phyloP scores from a whole-genome alignment of 371 early-diverging fungal species.

The Syncephalastrum contaminatum region DNA sequence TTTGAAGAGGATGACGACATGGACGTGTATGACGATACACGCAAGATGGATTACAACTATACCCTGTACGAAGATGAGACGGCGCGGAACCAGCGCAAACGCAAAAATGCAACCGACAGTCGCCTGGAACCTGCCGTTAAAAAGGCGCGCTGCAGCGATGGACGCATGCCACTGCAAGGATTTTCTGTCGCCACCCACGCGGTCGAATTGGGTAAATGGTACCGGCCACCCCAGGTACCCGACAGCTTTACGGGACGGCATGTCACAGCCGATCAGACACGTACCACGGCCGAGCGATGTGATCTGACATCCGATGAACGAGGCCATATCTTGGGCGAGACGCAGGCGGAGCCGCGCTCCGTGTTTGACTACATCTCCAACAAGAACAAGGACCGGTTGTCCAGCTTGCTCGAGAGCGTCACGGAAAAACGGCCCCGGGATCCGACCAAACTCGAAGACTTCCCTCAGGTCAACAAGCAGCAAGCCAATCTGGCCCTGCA shows the following conservation, averaged over 20 bases:
- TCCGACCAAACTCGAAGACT: constrained; percentile 36
- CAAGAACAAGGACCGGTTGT: constrained; percentile 67
- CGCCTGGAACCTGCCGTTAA: constrained; percentile 6
- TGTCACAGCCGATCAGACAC: constrained; percentile 9
- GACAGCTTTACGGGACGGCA: constrained; percentile 52
- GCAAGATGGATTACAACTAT: constrained; percentile 27
- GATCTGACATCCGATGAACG: constrained; percentile 64
- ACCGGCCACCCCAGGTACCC: constrained; percentile 59
- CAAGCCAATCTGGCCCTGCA: constrained; percentile 72
- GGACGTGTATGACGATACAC: constrained; percentile 33
- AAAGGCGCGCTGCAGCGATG: constrained; percentile 48
- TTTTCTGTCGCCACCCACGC: constrained; percentile 49
- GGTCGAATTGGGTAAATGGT: constrained; percentile 55
- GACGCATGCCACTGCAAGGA: constrained; percentile 56
- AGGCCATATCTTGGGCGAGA: constrained; percentile 70
- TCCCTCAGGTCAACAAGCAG: constrained; percentile 59
- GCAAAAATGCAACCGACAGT: background rate
- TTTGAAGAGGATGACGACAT: constrained; percentile 58
- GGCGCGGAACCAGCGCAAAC: constrained; percentile 19
- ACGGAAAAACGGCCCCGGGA: constrained; percentile 24
- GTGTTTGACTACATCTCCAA: constrained; percentile 75
- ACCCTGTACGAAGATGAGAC: constrained; percentile 41
- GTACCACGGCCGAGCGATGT: constrained; percentile 11
- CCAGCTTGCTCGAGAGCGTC: constrained; percentile 46
- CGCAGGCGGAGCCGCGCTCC: constrained; percentile 66